Base-by-base conservation (phyloP, 108 stramenopile species). In the Seminavis robusta region DNA sequence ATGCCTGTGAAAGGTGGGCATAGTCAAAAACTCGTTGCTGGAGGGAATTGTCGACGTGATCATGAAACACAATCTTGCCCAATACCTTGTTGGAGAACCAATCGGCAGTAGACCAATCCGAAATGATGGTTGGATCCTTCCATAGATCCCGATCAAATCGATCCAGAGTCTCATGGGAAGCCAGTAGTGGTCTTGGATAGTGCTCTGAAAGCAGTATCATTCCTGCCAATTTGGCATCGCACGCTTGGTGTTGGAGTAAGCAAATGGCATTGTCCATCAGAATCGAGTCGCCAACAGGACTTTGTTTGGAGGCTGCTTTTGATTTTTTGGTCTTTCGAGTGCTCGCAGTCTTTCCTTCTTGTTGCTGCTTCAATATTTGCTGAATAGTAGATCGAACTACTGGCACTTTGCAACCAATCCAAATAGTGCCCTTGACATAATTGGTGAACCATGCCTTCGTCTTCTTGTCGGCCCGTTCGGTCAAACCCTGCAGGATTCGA, bases 371-470 rank as follows among this genome's bases (percentile, higher is more conserved):
- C n/a, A n/a, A n/a, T n/a, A n/a, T n/a, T n/a, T n/a, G n/a, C n/a
- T n/a, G n/a, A n/a, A n/a, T n/a, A n/a, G n/a, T n/a, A n/a, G n/a
- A n/a, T 7, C 53, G n/a, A n/a, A 55, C 53, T 25, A 6, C 26
- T 7, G 53, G 53, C 29, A 55, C 6, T 32, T 55, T 55, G n/a
- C 53, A 55, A 13, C 53, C 53, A 5, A 55, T 32, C 53, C 53
- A 55, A 6, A 8, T 38, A 21, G 53, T 55, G 7, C 53, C 53
- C n/a, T 55, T 55, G 19, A 55, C 53, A 55, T 55, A 55, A n/a
- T 55, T 55, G 16, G 53, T 55, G 30, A 55, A 55, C 53, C 53
- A 55, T 38, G 4, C 53, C 23, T 55, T 55, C 15, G 53, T 55
- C n/a, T 55, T 20, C 8, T 36, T 36, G 26, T 39, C 36, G 8